phyloP scores from a whole-genome alignment of 768 basidiomycete genomes.

The Trametes coccinea region DNA sequence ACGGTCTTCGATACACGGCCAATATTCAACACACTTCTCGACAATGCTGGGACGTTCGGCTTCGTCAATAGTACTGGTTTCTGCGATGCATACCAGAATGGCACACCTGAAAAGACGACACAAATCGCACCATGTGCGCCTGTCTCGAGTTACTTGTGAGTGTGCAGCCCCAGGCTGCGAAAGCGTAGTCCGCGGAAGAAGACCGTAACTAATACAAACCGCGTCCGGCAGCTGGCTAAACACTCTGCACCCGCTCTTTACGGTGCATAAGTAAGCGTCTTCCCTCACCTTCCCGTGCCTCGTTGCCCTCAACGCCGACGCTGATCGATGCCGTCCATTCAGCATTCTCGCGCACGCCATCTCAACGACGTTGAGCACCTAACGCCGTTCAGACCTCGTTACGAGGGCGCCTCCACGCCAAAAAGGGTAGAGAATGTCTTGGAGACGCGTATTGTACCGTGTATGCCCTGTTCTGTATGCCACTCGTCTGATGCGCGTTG shows the following conservation, averaged over 20 bases:
- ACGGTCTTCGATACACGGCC: slow-evolving; percentile 57
- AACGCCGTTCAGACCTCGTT: not conserved
- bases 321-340: slow-evolving; percentile 11
- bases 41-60: slow-evolving; percentile 52
- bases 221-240: slow-evolving; percentile 48
- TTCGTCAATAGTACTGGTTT: slow-evolving; percentile 61
- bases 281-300: slow-evolving; percentile 4
- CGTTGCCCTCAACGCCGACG: not conserved
- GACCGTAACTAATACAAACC: not conserved
- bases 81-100: slow-evolving; percentile 59
- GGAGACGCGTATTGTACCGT: not conserved
- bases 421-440: not conserved
- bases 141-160: slow-evolving; percentile 66
- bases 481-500: slow-evolving; percentile 9
- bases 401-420: not conserved
- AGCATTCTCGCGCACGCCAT: slow-evolving; percentile 56
- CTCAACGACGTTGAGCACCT: slow-evolving; percentile 44
- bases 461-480: not conserved
- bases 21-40: slow-evolving; percentile 58
- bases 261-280: slow-evolving; percentile 55
- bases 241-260: slow-evolving; percentile 59
- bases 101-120: slow-evolving; percentile 52
- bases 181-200: not conserved
- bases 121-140: slow-evolving; percentile 60
- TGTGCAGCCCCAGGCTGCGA: slow-evolving; percentile 7